Evolutionary conservation across 139 green algal species (phyloP).

Genomic region (Auxenochlorella pyrenoidosa): DNA sequence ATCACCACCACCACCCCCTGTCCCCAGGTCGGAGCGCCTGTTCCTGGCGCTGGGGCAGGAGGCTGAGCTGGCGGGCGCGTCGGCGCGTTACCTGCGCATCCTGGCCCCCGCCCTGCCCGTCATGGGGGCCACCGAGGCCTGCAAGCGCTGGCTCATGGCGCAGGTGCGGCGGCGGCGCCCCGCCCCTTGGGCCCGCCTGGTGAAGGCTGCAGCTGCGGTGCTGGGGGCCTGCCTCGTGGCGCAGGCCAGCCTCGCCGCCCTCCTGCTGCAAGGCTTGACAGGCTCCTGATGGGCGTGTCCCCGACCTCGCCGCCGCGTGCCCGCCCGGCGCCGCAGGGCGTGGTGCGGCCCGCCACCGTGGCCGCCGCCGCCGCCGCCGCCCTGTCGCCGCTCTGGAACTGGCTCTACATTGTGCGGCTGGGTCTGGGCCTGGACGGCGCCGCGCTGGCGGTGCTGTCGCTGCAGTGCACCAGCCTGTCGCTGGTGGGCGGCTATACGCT

Average conservation of each 20-base stretch:
- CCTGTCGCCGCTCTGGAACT: conserved; percentile 14
- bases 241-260: too few species aligned
- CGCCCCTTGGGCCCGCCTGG: neutral
- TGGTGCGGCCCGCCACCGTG: neutral
- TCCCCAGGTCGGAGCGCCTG: conserved; percentile 1
- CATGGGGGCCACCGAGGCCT: conserved; percentile 9
- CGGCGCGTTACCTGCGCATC: conserved; percentile 7
- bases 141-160: conserved; percentile 13
- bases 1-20: too few species aligned
- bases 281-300: neutral
- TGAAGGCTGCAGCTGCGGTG: neutral
- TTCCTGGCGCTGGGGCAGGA: conserved; percentile 30
- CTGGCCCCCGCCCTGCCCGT: conserved; percentile 9
- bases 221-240: neutral
- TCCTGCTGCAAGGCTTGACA: too few species aligned
- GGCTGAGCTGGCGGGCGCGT: neutral
- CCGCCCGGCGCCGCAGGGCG: neutral
- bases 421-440: conserved; percentile 12
- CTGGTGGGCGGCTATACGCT: conserved; percentile 5
- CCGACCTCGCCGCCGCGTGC: neutral
- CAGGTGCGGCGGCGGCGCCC: neutral
- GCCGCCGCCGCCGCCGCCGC: neutral
- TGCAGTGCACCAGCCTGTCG: conserved; percentile 10
- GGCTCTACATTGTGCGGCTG: conserved; percentile 15
- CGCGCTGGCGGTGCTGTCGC: neutral